Evolutionary conservation across 345 rosid species (phyloP).

Genomic region (Raphanus raphanistrum): DNA sequence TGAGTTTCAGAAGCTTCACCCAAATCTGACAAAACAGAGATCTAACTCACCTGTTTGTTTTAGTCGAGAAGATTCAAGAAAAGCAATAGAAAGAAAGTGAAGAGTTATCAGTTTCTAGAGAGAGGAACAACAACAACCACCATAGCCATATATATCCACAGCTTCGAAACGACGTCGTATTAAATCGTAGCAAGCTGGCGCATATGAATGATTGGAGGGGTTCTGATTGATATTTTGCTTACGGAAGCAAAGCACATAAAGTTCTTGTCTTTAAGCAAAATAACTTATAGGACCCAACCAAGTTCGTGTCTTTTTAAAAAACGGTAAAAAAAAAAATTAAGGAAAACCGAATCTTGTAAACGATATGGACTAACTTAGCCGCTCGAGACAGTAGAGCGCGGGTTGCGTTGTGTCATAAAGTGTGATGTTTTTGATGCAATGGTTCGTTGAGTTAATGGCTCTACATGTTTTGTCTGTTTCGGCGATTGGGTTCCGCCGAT

Average conservation of each 20-base stretch:
- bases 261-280: conserved; percentile 24
- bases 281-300: conserved; percentile 20
- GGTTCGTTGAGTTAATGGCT: conserved; percentile 38
- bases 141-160: conserved; percentile 26
- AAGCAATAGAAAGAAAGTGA: neutral
- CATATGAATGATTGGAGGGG: conserved; percentile 21
- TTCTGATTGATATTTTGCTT: conserved; percentile 13
- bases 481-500: conserved; percentile 21
- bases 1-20: conserved; percentile 2
- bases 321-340: neutral
- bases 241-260: conserved; percentile 1
- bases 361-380: conserved; percentile 21
- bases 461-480: conserved; percentile 41
- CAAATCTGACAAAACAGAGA: conserved; percentile 24
- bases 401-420: conserved; percentile 7
- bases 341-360: neutral
- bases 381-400: conserved; percentile 11
- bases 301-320: conserved; percentile 15
- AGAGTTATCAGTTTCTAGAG: neutral
- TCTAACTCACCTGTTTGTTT: conserved; percentile 15
- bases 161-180: conserved; percentile 28
- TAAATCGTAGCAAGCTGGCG: conserved; percentile 11
- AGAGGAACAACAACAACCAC: conserved; percentile 20
- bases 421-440: conserved; percentile 17
- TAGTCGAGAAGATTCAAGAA: neutral